A percentile compares a stretch with the other conserved stretches of the same genome.
phyloP scores from a whole-genome alignment of 495 filamentous ascomycete species.

The Aspergillus baeticus region DNA sequence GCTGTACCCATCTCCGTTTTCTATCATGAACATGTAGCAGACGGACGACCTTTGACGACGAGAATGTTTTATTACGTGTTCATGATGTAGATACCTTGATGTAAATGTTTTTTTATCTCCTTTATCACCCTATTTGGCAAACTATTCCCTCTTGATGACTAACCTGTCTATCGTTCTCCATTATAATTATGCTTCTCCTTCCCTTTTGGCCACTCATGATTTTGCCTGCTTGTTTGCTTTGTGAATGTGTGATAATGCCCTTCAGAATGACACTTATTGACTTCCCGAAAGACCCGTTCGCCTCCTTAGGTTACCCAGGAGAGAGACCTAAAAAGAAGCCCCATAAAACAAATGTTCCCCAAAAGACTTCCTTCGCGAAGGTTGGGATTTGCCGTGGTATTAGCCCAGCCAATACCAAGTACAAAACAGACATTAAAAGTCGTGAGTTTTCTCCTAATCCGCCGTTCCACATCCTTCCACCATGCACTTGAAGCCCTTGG shows the following conservation, averaged over 20 bases:
- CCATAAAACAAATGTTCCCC: too few relatives aligned
- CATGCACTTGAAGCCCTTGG: constrained; percentile 22
- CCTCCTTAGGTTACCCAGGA: neutral
- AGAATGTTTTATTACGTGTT: constrained; percentile 14
- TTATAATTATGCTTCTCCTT: constrained; percentile 1
- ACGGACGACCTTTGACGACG: constrained; percentile 12
- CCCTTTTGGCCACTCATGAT: neutral
- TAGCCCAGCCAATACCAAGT: too few relatives aligned
- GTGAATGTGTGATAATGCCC: neutral
- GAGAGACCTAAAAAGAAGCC: neutral
- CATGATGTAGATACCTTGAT: constrained; percentile 28
- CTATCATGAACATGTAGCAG: constrained; percentile 24
- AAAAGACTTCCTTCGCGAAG: too few relatives aligned
- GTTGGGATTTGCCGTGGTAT: too few relatives aligned
- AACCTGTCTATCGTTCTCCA: neutral
- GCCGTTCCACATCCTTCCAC: constrained; percentile 16
- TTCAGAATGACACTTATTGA: constrained; percentile 11
- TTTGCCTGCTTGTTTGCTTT: neutral
- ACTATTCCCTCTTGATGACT: constrained; percentile 8
- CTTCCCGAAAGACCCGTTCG: neutral
- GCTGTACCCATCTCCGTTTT: neutral
- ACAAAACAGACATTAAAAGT: too few relatives aligned
- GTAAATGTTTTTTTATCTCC: constrained; percentile 18
- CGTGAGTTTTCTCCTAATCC: constrained; percentile 14
- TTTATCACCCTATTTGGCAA: constrained; percentile 10